Evolutionary conservation across 1,284 basidiomycete species (phyloP).

Genomic region (Taiwanofungus camphoratus): DNA sequence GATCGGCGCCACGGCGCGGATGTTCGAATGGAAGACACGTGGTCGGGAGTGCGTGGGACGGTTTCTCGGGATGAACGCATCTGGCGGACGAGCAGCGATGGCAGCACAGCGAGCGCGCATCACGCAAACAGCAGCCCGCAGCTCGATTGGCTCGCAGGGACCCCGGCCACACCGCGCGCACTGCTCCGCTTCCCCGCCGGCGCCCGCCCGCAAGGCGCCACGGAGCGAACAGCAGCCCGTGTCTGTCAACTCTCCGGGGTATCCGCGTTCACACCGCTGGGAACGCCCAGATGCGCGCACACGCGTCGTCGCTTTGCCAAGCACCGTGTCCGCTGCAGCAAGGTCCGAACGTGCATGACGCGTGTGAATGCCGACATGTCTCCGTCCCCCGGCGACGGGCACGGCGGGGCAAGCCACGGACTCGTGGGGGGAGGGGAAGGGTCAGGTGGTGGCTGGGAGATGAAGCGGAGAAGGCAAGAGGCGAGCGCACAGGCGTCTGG

Average conservation of each 20-base stretch:
- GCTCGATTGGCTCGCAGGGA: neutral
- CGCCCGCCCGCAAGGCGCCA: neutral
- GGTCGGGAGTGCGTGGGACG: constrained; percentile 21
- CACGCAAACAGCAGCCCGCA: constrained; percentile 5
- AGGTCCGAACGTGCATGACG: too few relatives aligned
- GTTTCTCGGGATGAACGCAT: constrained; percentile 12
- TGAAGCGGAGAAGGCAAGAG: neutral
- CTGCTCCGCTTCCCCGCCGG: neutral
- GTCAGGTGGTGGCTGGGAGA: neutral
- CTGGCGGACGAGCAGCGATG: constrained; percentile 8
- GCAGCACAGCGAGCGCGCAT: constrained; percentile 16
- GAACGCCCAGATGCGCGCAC: too few relatives aligned
- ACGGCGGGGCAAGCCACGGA: neutral
- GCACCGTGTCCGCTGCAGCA: too few relatives aligned
- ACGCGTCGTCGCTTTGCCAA: too few relatives aligned
- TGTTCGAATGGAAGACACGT: constrained; percentile 21
- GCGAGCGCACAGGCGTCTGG: constrained; percentile 1
- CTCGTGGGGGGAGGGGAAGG: neutral
- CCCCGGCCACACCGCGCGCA: too few relatives aligned
- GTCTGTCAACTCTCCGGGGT: too few relatives aligned
- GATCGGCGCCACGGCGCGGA: constrained; percentile 12
- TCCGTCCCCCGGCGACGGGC: neutral
- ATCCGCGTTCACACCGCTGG: too few relatives aligned
- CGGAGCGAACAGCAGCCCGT: too few relatives aligned
- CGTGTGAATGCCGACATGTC: too few relatives aligned